Evolutionary conservation across 352 stramenopile species (phyloP).

Genomic region (Phytopythium cucurbitacearum): DNA sequence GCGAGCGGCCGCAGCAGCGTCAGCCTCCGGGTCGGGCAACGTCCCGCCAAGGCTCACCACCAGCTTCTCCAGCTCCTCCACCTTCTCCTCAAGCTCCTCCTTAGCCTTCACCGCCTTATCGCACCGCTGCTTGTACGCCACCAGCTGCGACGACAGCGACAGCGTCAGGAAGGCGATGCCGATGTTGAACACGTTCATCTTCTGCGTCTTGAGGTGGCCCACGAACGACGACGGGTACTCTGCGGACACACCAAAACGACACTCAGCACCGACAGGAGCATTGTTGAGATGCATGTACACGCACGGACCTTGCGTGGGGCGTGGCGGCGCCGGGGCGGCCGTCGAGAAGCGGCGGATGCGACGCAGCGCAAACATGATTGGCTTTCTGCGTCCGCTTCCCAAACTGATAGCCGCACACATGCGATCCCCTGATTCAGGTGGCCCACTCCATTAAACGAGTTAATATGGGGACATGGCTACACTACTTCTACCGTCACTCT

Average conservation of each 20-base stretch:
- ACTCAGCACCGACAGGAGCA: not conserved
- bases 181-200: slow-evolving; percentile 86
- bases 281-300: not conserved
- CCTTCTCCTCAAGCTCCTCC: slow-evolving; percentile 37
- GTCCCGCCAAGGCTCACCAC: slow-evolving; percentile 54
- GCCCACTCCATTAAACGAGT: not conserved
- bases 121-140: slow-evolving; percentile 67
- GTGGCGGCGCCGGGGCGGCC: slow-evolving; percentile 11
- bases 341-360: slow-evolving; percentile 38
- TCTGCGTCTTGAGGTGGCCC: slow-evolving; percentile 70
- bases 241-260: slow-evolving; percentile 7
- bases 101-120: slow-evolving; percentile 33
- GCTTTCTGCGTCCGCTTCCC: not conserved
- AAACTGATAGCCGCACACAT: not conserved
- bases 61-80: slow-evolving; percentile 55
- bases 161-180: slow-evolving; percentile 78
- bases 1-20: slow-evolving; percentile 17
- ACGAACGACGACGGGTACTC: slow-evolving; percentile 83
- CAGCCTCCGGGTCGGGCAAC: slow-evolving; percentile 52
- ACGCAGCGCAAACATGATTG: slow-evolving; percentile 28
- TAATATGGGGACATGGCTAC: not conserved
- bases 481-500: not conserved
- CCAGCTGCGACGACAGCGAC: slow-evolving; percentile 80
- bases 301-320: slow-evolving; percentile 26
- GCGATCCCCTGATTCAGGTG: not conserved